Evolutionary conservation across 176 grass and related monocot genomes (phyloP), one percentile per base, ranked within the genome.

Genomic region (Themeda triandra): DNA sequence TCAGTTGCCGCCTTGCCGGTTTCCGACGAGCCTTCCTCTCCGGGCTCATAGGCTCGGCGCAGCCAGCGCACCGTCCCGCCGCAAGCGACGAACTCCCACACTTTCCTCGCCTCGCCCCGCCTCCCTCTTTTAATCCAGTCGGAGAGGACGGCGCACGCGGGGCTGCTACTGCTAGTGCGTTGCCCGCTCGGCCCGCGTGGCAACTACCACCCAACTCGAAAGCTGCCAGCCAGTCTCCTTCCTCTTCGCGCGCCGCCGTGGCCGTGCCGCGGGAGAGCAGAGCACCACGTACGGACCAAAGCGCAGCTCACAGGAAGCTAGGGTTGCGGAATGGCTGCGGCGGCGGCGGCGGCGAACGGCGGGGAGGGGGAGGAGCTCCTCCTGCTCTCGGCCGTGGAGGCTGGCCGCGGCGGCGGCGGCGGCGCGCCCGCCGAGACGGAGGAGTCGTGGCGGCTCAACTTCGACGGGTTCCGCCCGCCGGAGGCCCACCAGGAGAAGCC

Each of bases 361-460:
- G 71, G 41, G 2, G 88, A 90, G 35, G 89, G 85, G 40, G 86
- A 85, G 77, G 86, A 82, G 64, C 82, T 91, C 23, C 75, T 83
- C 46, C 84, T 90, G 32, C 90, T 92, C 75, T 79, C 84, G 36
- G 79, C 84, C 80, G 80, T 36, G 13, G 86, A 91, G 82, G 66
- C 64, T 12, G 85, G 89, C 73, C 27, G 42, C 73, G 79, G 45
- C 63, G 77, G 41, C 36, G 36, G 46, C 42, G 78, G 41, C 28
- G 84, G 10, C 29, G 36, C 75, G 40, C 12, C n/a, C 18, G 19
- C 65, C 19, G 56, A 66, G 4, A 66, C 8, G 77, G 85, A 77
- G 54, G 77, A 71, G 54, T 88, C 86, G 45, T 92, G 90, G 90
- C 82, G 86, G 66, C 90, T 92, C 86, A 92, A 92, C 90, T 92